Evolutionary conservation across 2,329 filamentous ascomycete species (phyloP), one percentile per base, ranked within the genome.

Genomic region (Fusarium pseudocircinatum): DNA sequence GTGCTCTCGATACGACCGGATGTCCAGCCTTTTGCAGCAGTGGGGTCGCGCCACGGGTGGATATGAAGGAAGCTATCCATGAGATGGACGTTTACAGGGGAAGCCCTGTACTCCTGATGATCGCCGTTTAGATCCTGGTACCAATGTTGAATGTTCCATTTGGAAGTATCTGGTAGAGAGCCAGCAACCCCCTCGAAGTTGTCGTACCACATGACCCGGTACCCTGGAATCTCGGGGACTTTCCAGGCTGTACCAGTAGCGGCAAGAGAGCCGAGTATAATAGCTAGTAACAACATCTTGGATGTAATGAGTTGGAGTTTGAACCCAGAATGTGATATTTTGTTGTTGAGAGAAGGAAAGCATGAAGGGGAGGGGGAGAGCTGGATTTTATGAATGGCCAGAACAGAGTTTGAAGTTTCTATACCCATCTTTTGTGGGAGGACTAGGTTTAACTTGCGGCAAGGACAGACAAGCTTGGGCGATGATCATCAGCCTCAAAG

Each of bases 1-100:
- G 77, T 82, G 71, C 82, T 83, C 79, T 88, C 86, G 69, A 88
- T 77, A n/a, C 86, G 84, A 12, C 83, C 86, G 1, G 85, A 87
- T 0, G 86, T 87, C 86, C 86, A 88, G 22, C 79, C 75, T 11
- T 79, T 81, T 8, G 69, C 67, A 46, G 76, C 67, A 12, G 67
- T 66, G 1, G 40, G 11, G 49, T 84, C 80, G n/a, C 78, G 77
- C 75, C 81, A 82, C 2, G 87, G 87, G 0, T 87, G 82, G 58
- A 88, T 81, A 77, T 88, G 86, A 16, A 88, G 78, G 1, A 84
- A 86, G 8, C 78, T 70, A 26, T 84, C 85, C n/a, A 82, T 85
- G 44, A 84, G 80, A 76, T 88, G 86, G 8, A 87, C 77, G 78
- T 88, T 87, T 3, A 7, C 4, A 3, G 32, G 20, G 4, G 63